phyloP scores from a whole-genome alignment of 225 moss, liverwort and hornwort species.

The Antitrichia curtipendula region DNA sequence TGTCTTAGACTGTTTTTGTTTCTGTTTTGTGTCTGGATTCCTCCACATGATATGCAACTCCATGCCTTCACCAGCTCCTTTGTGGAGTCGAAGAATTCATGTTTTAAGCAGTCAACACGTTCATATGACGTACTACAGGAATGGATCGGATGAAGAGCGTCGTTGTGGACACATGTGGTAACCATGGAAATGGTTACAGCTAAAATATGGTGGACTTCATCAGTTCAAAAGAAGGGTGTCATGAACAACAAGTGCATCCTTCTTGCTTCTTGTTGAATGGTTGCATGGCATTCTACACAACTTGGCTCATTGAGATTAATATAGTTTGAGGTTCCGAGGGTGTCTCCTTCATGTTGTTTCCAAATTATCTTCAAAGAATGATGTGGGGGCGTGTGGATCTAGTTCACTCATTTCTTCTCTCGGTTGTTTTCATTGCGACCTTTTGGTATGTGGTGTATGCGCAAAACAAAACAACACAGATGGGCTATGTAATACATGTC shows the following conservation, averaged over 20 bases:
- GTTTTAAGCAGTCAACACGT: too few relatives aligned
- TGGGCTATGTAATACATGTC: not conserved
- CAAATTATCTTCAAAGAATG: not conserved
- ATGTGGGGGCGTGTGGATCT: not conserved
- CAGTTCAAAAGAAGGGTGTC: too few relatives aligned
- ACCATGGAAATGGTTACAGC: not conserved
- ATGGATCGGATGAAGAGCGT: not conserved
- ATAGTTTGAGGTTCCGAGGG: not conserved
- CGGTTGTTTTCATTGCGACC: not conserved
- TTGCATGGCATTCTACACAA: not conserved
- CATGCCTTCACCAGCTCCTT: not conserved
- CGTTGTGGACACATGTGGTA: not conserved
- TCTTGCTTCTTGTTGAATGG: not conserved
- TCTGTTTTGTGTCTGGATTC: not conserved
- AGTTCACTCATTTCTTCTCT: not conserved
- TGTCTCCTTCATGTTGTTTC: not conserved
- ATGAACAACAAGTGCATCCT: too few relatives aligned
- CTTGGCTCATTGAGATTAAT: not conserved
- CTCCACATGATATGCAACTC: not conserved
- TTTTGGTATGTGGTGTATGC: not conserved
- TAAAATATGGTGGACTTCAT: too few relatives aligned
- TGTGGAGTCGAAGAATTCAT: too few relatives aligned
- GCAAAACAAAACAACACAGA: accelerated
- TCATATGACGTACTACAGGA: not conserved
- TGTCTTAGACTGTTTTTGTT: too few relatives aligned